A percentile compares a stretch with the other conserved stretches of the same genome.
Evolutionary conservation across 129 eudicot genomes (phyloP).

Genomic region (Mikania micrantha): DNA sequence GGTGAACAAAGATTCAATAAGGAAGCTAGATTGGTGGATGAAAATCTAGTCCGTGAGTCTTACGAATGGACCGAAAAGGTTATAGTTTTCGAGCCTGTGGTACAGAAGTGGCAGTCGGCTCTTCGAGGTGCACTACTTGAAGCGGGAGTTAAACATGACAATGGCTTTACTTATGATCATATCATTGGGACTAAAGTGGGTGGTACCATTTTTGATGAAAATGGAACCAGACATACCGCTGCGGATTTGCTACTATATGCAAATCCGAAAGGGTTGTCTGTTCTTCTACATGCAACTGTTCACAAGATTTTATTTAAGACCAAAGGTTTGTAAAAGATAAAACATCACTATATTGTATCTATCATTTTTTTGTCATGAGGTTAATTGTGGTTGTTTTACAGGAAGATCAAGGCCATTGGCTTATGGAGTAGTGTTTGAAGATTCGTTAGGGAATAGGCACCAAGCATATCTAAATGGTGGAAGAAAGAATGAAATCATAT

Average conservation of each 20-base stretch:
- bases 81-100: background rate
- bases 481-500: background rate
- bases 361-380: too few relatives aligned
- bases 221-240: background rate
- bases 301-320: conserved; percentile 43
- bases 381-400: background rate
- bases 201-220: too few relatives aligned
- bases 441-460: background rate
- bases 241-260: too few relatives aligned
- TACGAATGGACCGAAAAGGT: background rate
- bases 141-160: too few relatives aligned
- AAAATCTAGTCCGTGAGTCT: background rate
- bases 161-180: too few relatives aligned
- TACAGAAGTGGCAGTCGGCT: too few relatives aligned
- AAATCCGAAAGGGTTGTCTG: conserved; percentile 38
- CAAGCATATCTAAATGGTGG: background rate
- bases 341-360: too few relatives aligned
- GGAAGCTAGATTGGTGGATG: background rate
- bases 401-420: background rate
- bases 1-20: background rate
- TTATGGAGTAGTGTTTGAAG: background rate
- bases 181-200: too few relatives aligned
- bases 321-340: conserved; percentile 28
- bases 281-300: conserved; percentile 53
- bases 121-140: too few relatives aligned